These are phyloP conservation scores for Casuarina equisetifolia DNA, from an alignment of 306 rosid species.

Conservation along the genomic window DNA sequence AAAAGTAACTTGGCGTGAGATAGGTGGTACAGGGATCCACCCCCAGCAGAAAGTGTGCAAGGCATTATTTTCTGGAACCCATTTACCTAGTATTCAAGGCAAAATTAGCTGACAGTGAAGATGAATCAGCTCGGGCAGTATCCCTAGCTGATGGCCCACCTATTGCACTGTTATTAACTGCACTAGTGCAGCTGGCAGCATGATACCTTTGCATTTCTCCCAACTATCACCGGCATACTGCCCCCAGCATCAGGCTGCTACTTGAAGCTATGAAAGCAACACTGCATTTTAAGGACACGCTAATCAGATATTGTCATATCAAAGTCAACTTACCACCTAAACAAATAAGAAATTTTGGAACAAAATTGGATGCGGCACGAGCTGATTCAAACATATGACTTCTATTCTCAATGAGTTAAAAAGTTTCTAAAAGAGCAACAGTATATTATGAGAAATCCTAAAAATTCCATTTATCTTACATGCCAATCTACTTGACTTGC, in stretches of 20 bases:
- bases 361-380: slow-evolving; percentile 4
- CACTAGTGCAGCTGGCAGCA: slow-evolving; percentile 83
- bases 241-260: slow-evolving; percentile 68
- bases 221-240: slow-evolving; percentile 84
- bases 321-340: slow-evolving; percentile 19
- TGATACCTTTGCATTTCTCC: slow-evolving; percentile 95
- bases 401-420: slow-evolving; percentile 4
- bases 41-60: background rate
- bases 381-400: slow-evolving; percentile 12
- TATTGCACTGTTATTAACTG: slow-evolving; percentile 74
- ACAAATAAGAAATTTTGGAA: slow-evolving; percentile 1
- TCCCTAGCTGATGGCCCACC: slow-evolving; percentile 85
- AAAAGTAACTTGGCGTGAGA: background rate
- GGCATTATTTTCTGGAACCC: slow-evolving; percentile 18
- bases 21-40: background rate
- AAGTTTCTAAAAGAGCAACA: slow-evolving; percentile 25
- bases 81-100: slow-evolving; percentile 70
- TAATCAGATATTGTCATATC: slow-evolving; percentile 30
- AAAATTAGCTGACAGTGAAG: slow-evolving; percentile 68
- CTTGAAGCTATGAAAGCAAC: slow-evolving; percentile 41
- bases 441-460: slow-evolving; percentile 11
- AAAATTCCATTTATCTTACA: slow-evolving; percentile 14
- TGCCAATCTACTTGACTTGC: slow-evolving; percentile 3
- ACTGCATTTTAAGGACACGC: slow-evolving; percentile 39
- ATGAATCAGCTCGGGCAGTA: slow-evolving; percentile 73